Base-by-base conservation (phyloP, 306 rosid genomes). In the Quercus gilva region DNA sequence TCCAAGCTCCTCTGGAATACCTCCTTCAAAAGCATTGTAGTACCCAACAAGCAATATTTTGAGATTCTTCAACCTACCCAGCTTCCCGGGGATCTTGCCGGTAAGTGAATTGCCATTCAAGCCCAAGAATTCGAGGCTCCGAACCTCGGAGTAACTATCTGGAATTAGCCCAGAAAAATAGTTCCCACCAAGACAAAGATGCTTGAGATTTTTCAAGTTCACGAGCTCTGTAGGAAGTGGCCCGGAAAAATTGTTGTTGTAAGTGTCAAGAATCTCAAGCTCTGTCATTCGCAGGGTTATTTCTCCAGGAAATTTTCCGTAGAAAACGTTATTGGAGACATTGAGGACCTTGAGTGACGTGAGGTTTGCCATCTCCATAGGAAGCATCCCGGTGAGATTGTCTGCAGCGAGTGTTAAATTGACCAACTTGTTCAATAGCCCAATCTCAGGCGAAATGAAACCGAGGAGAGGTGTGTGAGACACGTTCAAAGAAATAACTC, bases 1-100 rank as follows among this genome's bases (percentile, higher is more conserved):
- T 25, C 99, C 99, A 1, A 94, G 49, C 85, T 90, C 99, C 37
- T 84, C 70, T 0, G 97, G 97, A 21, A 94, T 79, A 35, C 94
- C 99, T 0, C 95, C 97, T 55, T 81, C 79, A 82, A 84, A 94
- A n/a, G 1, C 69, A 70, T 94, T 94, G 21, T 0, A 71, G 71
- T 92, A 94, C 0, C 99, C 99, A 0, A 91, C 79, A 67, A 77
- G 71, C 23, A 94, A 71, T 6, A 57, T 4, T 29, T 20, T 84
- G 5, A 94, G 86, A 56, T 82, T 90, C 77, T 83, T 87, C 80
- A 94, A 63, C 33, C 59, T 74, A 1, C 78, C 79, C 31, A 94
- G 56, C 15, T 88, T 92, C 21, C 81, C 81, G 0, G 97, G 97
- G 43, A 94, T 51, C 77, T 75, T 87, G 3, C 99, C 97, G 0